phyloP scores from a whole-genome alignment of 1,284 basidiomycete genomes.

The Volvariella surrecta region DNA sequence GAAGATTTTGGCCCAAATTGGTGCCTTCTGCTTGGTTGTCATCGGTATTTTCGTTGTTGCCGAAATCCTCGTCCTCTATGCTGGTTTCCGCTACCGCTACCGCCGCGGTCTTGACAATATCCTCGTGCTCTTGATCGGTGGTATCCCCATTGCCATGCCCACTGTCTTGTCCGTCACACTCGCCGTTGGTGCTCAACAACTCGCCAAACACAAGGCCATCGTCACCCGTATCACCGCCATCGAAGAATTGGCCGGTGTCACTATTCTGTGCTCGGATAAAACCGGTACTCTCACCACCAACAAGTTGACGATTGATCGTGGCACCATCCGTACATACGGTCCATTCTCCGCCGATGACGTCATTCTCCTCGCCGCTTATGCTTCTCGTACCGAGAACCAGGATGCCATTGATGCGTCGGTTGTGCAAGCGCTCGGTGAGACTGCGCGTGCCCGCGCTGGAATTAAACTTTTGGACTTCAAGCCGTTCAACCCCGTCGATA shows the following conservation, averaged over 20 bases:
- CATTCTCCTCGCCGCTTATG: constrained; percentile 90
- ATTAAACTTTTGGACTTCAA: constrained; percentile 98
- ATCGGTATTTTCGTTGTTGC: constrained; percentile 91
- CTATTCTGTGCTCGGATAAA: constrained; percentile 96
- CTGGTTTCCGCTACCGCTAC: constrained; percentile 83
- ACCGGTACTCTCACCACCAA: constrained; percentile 97
- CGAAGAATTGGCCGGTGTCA: constrained; percentile 94
- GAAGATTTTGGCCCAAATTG: constrained; percentile 94
- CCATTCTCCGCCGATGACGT: constrained; percentile 87
- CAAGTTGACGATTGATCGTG: constrained; percentile 96
- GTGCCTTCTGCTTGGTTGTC: constrained; percentile 90
- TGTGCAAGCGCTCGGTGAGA: constrained; percentile 72
- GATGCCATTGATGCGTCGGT: constrained; percentile 94
- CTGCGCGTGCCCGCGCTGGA: constrained; percentile 72
- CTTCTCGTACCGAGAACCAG: constrained; percentile 97
- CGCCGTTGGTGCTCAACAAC: constrained; percentile 95
- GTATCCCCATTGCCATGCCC: constrained; percentile 98
- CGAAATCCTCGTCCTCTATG: constrained; percentile 85
- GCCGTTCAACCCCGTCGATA: constrained; percentile 99
- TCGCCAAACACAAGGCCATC: constrained; percentile 97
- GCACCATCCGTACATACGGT: constrained; percentile 88
- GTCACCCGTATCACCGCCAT: constrained; percentile 98
- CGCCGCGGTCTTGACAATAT: constrained; percentile 95
- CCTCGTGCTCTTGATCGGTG: constrained; percentile 95
- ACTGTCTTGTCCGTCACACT: constrained; percentile 95